phyloP scores from a whole-genome alignment of 176 grass and related monocot genomes.

The Dendrocalamus sinicus region DNA sequence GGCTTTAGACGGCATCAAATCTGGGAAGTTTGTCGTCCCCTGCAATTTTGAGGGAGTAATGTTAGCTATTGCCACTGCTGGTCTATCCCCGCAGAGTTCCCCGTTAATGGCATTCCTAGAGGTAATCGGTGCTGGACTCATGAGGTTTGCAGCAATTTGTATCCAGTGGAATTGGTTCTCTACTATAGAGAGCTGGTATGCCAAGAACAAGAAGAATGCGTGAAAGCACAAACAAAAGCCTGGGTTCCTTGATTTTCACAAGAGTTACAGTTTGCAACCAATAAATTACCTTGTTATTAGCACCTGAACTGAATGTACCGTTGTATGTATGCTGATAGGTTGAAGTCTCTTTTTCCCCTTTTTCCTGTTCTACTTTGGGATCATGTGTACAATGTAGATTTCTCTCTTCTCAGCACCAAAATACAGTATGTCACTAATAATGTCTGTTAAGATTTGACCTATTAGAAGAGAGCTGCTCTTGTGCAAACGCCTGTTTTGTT shows the following conservation, averaged over 20 bases:
- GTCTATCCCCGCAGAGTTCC: constrained; percentile 87
- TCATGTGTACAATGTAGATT: constrained; percentile 3
- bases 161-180: constrained; percentile 95
- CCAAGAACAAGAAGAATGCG: constrained; percentile 52
- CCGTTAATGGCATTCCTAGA: constrained; percentile 59
- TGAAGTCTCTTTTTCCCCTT: too few species aligned
- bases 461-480: neutral
- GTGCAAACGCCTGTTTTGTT: neutral
- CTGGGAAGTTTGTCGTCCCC: constrained; percentile 72
- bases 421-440: neutral
- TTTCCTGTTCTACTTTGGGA: neutral
- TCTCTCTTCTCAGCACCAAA: neutral
- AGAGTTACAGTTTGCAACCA: neutral
- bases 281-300: neutral
- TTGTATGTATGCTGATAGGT: too few species aligned
- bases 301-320: constrained; percentile 8
- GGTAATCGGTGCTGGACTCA: constrained; percentile 70
- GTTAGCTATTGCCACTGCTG: constrained; percentile 83
- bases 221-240: constrained; percentile 16
- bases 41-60: constrained; percentile 91
- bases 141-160: constrained; percentile 71
- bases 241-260: constrained; percentile 4
- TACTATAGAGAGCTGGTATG: constrained; percentile 67
- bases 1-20: constrained; percentile 82
- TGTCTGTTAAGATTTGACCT: neutral